Conservation (phyloP, 2,329 filamentous ascomycete genomes). For the Nemania diffusa region DNA sequence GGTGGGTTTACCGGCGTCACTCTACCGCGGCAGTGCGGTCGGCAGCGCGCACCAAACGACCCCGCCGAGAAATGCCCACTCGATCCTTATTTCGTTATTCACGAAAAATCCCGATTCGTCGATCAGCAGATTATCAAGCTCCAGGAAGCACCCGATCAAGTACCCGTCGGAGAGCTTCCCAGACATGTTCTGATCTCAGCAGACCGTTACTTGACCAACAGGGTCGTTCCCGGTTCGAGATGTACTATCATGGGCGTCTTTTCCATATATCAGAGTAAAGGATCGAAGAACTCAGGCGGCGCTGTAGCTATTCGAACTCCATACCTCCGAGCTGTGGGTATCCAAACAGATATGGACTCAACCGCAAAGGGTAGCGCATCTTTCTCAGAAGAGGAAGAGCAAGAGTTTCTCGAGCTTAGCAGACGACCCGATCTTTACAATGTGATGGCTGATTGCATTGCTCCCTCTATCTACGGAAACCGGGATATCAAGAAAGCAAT, state of each 20-base stretch:
- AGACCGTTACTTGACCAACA: constrained; percentile 95
- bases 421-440: constrained; percentile 92
- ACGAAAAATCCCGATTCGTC: constrained; percentile 93
- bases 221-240: constrained; percentile 92
- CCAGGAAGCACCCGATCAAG: constrained; percentile 96
- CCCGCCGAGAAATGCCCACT: constrained; percentile 81
- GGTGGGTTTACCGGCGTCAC: constrained; percentile 90
- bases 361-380: constrained; percentile 84
- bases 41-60: constrained; percentile 72
- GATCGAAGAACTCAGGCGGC: constrained; percentile 79
- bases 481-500: constrained; percentile 97
- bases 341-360: constrained; percentile 89
- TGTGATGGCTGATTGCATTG: constrained; percentile 89
- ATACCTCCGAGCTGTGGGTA: constrained; percentile 91
- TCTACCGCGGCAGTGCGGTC: constrained; percentile 80
- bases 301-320: constrained; percentile 96
- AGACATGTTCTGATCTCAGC: constrained; percentile 95
- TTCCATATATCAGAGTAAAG: constrained; percentile 96
- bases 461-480: constrained; percentile 97
- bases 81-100: constrained; percentile 94
- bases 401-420: constrained; percentile 93
- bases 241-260: constrained; percentile 98
- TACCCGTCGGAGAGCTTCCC: constrained; percentile 94
- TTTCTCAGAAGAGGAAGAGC: constrained; percentile 95
- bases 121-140: constrained; percentile 98